Conservation (phyloP, 371 early-diverging fungal genomes). For the Haplosporangium sp. region DNA sequence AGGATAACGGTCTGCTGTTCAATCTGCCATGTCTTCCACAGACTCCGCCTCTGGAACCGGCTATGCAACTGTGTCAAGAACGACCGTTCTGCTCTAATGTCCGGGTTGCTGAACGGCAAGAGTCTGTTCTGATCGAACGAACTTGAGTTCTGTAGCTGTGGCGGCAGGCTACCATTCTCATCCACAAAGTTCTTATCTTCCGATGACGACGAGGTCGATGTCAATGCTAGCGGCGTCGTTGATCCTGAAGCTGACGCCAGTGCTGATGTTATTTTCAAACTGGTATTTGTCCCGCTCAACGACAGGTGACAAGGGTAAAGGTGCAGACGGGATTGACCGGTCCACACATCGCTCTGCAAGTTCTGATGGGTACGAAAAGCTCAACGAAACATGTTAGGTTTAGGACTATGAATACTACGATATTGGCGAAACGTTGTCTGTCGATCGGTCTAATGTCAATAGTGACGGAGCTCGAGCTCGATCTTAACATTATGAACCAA, state of each 20-base stretch:
- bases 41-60: slow-evolving; percentile 42
- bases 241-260: neutral
- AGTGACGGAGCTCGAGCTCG: too few species aligned
- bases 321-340: slow-evolving; percentile 9
- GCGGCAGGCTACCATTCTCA: slow-evolving; percentile 1
- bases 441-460: too few species aligned
- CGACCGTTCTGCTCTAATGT: slow-evolving; percentile 39
- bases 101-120: slow-evolving; percentile 41
- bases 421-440: too few species aligned
- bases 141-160: slow-evolving; percentile 21
- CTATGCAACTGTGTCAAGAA: slow-evolving; percentile 35
- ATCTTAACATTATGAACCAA: too few species aligned
- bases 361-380: slow-evolving; percentile 39
- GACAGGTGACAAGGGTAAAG: slow-evolving; percentile 25
- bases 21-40: slow-evolving; percentile 49
- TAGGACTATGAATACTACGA: too few species aligned
- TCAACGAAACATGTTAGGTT: slow-evolving; percentile 21
- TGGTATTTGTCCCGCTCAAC: slow-evolving; percentile 11
- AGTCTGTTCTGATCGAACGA: slow-evolving; percentile 24
- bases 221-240: too few species aligned
- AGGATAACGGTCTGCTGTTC: slow-evolving; percentile 34
- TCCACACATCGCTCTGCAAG: slow-evolving; percentile 27
- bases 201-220: too few species aligned
- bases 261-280: neutral
- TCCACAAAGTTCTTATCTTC: too few species aligned